Base-by-base conservation (phyloP, 2,329 filamentous ascomycete genomes). In the Arthrobotrys megalospora region DNA sequence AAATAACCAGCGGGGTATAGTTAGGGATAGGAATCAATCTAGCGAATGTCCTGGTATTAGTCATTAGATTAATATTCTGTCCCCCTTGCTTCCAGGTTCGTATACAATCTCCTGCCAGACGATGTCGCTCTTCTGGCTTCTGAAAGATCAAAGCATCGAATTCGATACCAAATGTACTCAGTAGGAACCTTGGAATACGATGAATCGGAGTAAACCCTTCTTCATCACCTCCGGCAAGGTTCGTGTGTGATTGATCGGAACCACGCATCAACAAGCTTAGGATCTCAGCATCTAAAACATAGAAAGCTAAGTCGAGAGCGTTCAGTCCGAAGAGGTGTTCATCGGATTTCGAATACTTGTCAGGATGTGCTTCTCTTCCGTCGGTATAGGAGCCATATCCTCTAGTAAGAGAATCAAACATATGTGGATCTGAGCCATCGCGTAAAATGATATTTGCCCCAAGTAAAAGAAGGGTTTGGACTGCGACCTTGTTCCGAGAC, bases 171-270 rank as follows among this genome's bases (percentile, higher is more conserved):
- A 38, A 36, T 24, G 11, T 14, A 14, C 21, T 58, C 3, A 58
- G 11, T 34, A 34, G 24, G 6, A 34, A 32, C 2, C 28, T 58
- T 58, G 21, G 12, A 34, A 58, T 2, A 7, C 28, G 52, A 36
- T 58, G 52, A 34, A 36, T 58, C 16, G 52, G 52, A 36, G 52
- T 58, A 58, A 58, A 32, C 3, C 52, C 52, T 58, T 58, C 52
- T 58, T 58, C 52, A 34, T 58, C 52, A n/a, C 52, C 52, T 36
- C 24, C 21, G 36, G 28, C n/a, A 58, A 58, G n/a, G 16, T 34
- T 8, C 36, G 36, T 3, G 6, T 36, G 21, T 21, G 21, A n/a
- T 58, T 36, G 5, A 58, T 58, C 12, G 52, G 24, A 24, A n/a
- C 28, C 11, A 58, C 1, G 12, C 7, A 58, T 58, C 8, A 58